phyloP scores from a whole-genome alignment of 805 yeast species.

The Yarrowia sp. region DNA sequence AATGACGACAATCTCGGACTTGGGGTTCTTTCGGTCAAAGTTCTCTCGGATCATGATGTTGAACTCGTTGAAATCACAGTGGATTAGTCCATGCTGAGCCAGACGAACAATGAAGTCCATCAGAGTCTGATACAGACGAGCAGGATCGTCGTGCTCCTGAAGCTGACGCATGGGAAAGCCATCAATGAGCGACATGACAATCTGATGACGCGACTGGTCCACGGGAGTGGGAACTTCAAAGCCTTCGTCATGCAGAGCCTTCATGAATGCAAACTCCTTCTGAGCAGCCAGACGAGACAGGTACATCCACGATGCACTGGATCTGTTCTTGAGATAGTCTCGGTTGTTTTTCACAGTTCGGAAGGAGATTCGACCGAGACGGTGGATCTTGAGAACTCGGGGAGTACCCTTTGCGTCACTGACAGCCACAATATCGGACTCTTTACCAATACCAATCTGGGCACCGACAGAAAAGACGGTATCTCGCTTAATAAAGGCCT shows the following conservation, averaged over 20 bases:
- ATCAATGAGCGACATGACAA: slow-evolving; percentile 86
- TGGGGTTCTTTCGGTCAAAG: slow-evolving; percentile 51
- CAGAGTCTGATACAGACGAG: slow-evolving; percentile 77
- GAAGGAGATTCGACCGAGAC: slow-evolving; percentile 93
- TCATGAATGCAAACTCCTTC: slow-evolving; percentile 90
- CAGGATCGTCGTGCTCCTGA: slow-evolving; percentile 70
- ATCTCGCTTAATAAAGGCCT: slow-evolving; percentile 77
- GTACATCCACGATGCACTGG: slow-evolving; percentile 90
- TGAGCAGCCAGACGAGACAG: slow-evolving; percentile 88
- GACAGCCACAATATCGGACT: slow-evolving; percentile 90
- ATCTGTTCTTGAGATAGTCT: slow-evolving; percentile 78
- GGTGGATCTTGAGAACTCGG: slow-evolving; percentile 84
- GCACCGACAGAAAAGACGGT: slow-evolving; percentile 76
- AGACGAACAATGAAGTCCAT: slow-evolving; percentile 86
- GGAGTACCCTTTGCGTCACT: slow-evolving; percentile 56
- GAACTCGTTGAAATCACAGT: slow-evolving; percentile 97
- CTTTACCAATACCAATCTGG: slow-evolving; percentile 57
- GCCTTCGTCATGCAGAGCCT: slow-evolving; percentile 71
- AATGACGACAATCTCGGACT: slow-evolving; percentile 82
- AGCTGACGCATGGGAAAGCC: slow-evolving; percentile 92
- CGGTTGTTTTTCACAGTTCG: slow-evolving; percentile 91
- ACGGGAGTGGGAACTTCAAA: slow-evolving; percentile 88
- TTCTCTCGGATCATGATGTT: slow-evolving; percentile 82
- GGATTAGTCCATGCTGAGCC: slow-evolving; percentile 89
- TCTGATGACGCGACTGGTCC: slow-evolving; percentile 89